Percentiles rank a stretch among this genome's conserved stretches.
phyloP scores from a whole-genome alignment of 1,139 yeast genomes.

The Pichia norvegensis region DNA sequence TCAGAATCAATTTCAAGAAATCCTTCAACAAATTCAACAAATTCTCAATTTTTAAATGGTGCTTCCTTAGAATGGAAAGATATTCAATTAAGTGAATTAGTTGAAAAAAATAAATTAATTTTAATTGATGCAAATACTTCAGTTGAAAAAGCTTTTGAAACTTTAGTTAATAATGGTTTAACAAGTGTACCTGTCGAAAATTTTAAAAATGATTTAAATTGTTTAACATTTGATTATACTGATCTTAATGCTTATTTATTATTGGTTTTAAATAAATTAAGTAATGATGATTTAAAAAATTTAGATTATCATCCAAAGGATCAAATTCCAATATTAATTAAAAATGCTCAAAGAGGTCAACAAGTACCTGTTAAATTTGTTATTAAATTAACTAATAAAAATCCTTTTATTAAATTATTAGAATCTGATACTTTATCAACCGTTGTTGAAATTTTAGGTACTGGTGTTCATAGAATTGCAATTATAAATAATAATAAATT shows the following conservation, averaged over 20 bases:
- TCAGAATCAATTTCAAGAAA: conserved; percentile 23
- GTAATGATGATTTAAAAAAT: conserved; percentile 26
- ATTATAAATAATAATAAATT: conserved; percentile 52
- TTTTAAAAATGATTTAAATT: conserved; percentile 47
- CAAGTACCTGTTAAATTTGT: conserved; percentile 79
- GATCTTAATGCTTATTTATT: conserved; percentile 71
- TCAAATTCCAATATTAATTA: conserved; percentile 30
- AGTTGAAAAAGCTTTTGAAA: conserved; percentile 83
- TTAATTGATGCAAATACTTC: conserved; percentile 56
- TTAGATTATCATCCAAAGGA: conserved; percentile 27
- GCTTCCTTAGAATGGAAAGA: conserved; percentile 61
- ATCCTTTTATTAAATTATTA: conserved; percentile 70
- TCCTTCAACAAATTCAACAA: conserved; percentile 26
- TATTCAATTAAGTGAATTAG: conserved; percentile 60
- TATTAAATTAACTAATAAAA: conserved; percentile 71
- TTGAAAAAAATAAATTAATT: conserved; percentile 71
- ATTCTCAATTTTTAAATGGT: conserved; percentile 19
- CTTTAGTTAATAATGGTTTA: conserved; percentile 58
- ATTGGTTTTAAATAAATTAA: conserved; percentile 29
- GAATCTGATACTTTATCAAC: conserved; percentile 60
- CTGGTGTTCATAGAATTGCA: conserved; percentile 90
- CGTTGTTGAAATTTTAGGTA: conserved; percentile 79
- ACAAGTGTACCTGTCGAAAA: conserved; percentile 78
- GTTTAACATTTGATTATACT: conserved; percentile 82
- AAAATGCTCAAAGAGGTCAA: conserved; percentile 53